These are phyloP conservation scores for Xerocomellus amylosporus DNA, from an alignment of 768 basidiomycete species.

Conservation along the genomic window DNA sequence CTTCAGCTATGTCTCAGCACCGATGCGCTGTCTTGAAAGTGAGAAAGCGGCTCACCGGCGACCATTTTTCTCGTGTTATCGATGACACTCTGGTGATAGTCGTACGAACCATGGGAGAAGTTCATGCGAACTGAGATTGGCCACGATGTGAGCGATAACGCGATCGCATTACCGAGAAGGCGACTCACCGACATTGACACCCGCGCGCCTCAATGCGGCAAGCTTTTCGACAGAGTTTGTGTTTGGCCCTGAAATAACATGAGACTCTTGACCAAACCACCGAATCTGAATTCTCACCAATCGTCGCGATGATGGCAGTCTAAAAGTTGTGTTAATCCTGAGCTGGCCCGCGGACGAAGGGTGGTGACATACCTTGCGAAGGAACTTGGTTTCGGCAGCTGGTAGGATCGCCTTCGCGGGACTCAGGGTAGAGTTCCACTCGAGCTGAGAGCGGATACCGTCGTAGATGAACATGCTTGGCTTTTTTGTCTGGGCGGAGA, in stretches of 20 bases:
- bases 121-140: constrained; percentile 89
- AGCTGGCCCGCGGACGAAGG: background rate
- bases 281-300: constrained; percentile 55
- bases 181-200: constrained; percentile 92
- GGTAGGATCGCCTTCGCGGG: constrained; percentile 68
- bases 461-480: constrained; percentile 52
- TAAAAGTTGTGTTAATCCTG: constrained; percentile 33
- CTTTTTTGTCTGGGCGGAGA: constrained; percentile 8
- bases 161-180: background rate
- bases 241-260: constrained; percentile 71
- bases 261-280: background rate
- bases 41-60: constrained; percentile 48
- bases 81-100: constrained; percentile 98
- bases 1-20: constrained; percentile 10
- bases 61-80: constrained; percentile 93
- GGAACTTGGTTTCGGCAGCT: constrained; percentile 76
- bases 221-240: constrained; percentile 91
- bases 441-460: constrained; percentile 76
- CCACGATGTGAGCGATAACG: constrained; percentile 8
- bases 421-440: constrained; percentile 86
- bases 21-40: background rate
- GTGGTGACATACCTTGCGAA: constrained; percentile 73
- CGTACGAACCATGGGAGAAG: constrained; percentile 98
- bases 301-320: constrained; percentile 98
- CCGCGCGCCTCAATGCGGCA: constrained; percentile 77